phyloP scores from a whole-genome alignment of 108 stramenopile genomes.

The Phaeodactylum tricornutum region DNA sequence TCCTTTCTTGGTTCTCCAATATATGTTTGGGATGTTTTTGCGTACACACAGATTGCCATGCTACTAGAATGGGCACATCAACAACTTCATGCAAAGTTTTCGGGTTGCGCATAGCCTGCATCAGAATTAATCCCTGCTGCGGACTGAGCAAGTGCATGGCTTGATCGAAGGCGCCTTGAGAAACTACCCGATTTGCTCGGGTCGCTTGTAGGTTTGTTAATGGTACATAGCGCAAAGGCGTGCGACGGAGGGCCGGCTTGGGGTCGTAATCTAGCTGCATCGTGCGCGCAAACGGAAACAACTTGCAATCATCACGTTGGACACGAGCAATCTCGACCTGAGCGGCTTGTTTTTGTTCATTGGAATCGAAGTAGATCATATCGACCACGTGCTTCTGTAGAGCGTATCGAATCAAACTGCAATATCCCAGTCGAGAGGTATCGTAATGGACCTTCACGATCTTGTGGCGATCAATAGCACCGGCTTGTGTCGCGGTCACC shows the following conservation, averaged over 20 bases:
- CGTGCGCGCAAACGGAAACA: not conserved
- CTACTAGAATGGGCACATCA: not conserved
- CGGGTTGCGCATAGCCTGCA: slow-evolving; percentile 1
- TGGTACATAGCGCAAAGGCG: slow-evolving; percentile 18
- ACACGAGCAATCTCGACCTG: slow-evolving; percentile 6
- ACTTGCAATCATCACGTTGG: not conserved
- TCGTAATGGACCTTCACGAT: slow-evolving; percentile 13
- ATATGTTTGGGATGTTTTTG: not conserved
- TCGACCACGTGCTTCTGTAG: not conserved
- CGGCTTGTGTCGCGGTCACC: slow-evolving; percentile 5
- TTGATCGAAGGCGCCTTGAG: slow-evolving; percentile 12
- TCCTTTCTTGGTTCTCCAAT: not conserved
- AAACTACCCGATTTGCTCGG: slow-evolving; percentile 12
- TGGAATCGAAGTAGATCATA: slow-evolving; percentile 10
- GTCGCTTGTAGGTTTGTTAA: slow-evolving; percentile 17
- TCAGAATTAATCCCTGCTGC: slow-evolving; percentile 11
- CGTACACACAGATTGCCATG: not conserved
- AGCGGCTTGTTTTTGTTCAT: slow-evolving; percentile 7
- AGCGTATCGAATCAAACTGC: slow-evolving; percentile 8
- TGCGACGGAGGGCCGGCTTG: slow-evolving; percentile 12
- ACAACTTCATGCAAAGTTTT: slow-evolving; percentile 1
- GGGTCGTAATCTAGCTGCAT: not conserved
- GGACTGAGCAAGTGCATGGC: slow-evolving; percentile 22
- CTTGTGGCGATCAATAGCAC: not conserved
- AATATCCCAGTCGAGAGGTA: slow-evolving; percentile 1